phyloP scores from a whole-genome alignment of 1,139 yeast species.

The Suhomyces yuchorum region DNA sequence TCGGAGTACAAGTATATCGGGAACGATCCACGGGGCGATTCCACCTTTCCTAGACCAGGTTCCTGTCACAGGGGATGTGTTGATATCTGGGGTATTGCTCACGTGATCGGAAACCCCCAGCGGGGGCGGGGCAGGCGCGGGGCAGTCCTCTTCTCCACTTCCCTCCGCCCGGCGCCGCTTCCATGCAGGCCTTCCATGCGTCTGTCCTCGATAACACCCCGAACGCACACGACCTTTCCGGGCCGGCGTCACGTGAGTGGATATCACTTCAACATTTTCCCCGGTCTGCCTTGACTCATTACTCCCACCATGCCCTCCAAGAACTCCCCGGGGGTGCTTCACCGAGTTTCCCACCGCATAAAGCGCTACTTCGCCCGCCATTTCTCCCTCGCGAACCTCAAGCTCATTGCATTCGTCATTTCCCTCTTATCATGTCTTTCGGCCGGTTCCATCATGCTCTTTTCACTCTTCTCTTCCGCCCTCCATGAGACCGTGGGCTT shows the following conservation, averaged over 20 bases:
- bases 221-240: neutral
- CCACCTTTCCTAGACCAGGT: too few relatives aligned
- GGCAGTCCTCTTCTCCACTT: too few relatives aligned
- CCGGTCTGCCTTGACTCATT: neutral
- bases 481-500: conserved; percentile 61
- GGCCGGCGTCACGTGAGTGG: neutral
- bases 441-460: conserved; percentile 79
- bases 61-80: too few relatives aligned
- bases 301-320: conserved; percentile 1
- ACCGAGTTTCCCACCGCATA: conserved; percentile 21
- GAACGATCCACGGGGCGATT: too few relatives aligned
- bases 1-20: too few relatives aligned
- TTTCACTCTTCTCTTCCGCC: conserved; percentile 75
- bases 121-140: conserved; percentile 3
- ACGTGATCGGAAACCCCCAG: neutral
- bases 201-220: neutral
- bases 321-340: conserved; percentile 7
- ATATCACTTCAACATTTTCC: neutral
- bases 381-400: conserved; percentile 29
- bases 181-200: neutral
- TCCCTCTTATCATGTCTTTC: conserved; percentile 62
- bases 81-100: neutral
- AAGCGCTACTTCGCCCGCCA: conserved; percentile 27
- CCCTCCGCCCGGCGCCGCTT: neutral
- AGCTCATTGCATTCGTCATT: conserved; percentile 38